Base-by-base conservation (phyloP, 257 asterid genomes). In the Primulina eburnea region DNA sequence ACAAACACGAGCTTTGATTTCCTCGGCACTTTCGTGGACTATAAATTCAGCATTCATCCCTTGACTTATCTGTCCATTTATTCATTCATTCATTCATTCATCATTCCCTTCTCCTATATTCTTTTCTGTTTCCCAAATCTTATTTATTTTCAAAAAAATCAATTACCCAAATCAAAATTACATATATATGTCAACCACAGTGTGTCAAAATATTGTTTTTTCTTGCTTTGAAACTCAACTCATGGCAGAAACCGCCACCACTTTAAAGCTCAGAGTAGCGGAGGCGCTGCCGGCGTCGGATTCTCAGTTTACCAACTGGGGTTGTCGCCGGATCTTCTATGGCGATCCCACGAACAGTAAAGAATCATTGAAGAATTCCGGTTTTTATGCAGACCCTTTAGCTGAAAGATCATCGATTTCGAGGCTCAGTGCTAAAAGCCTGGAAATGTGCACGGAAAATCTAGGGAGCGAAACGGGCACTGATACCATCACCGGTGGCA, bases 401-500 rank as follows among this genome's bases (percentile, higher is more conserved):
- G 50, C 74, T 0, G 71, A 60, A 14, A 63, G 64, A 8, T 70
- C 85, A 1, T 76, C 84, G 0, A 82, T 72, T 7, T 73, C 86
- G 0, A 65, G 64, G 37, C 80, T 86, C 10, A 89, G 85, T 62
- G 80, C 80, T 0, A 77, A 80, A 57, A 87, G 96, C 71, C 82
- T 92, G n/a, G 79, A 85, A 53, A 30, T 92, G 16, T 92, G 98
- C 85, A 92, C 97, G 6, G 98, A 92, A 40, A 86, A 82, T 61
- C 60, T 92, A 1, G 98, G 98, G 0, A 86, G 92, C 65, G 98
- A 92, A 53, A 82, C 90, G n/a, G 97, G 98, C 7, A 77, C 75
- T 28, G 95, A 89, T 37, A 78, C 29, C 12, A 3, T 26, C 64
- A 60, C 80, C 72, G 95, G 80, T 11, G 4, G 66, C 83, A 64